These are phyloP conservation scores for Rhizopogon vulgaris DNA, from an alignment of 768 basidiomycete species.

Conservation along the genomic window DNA sequence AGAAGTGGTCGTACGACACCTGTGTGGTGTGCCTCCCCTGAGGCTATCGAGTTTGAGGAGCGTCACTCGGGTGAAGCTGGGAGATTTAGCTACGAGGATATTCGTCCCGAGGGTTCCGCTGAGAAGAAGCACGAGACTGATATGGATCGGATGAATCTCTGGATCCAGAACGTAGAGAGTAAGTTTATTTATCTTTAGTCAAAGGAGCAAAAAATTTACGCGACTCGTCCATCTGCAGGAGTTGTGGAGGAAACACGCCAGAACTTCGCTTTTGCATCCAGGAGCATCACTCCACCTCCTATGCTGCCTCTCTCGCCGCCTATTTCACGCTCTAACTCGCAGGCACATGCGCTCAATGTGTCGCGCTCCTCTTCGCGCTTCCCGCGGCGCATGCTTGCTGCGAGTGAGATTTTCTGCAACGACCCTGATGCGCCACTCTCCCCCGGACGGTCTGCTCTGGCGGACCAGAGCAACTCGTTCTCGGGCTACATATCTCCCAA, in stretches of 20 bases:
- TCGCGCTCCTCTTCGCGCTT: slow-evolving; percentile 38
- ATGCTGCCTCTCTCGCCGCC: slow-evolving; percentile 56
- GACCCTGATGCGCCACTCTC: slow-evolving; percentile 15
- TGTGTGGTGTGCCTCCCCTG: slow-evolving; percentile 23
- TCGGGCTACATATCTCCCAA: slow-evolving; percentile 13
- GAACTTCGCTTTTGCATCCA: slow-evolving; percentile 50
- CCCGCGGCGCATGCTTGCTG: slow-evolving; percentile 58
- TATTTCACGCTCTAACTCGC: slow-evolving; percentile 43
- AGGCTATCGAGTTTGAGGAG: slow-evolving; percentile 25
- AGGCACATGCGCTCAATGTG: slow-evolving; percentile 12
- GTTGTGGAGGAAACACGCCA: slow-evolving; percentile 78
- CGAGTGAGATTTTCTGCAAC: slow-evolving; percentile 60
- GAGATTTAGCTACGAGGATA: slow-evolving; percentile 29
- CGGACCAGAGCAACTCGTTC: slow-evolving; percentile 16
- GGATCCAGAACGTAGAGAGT: slow-evolving; percentile 85
- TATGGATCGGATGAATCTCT: slow-evolving; percentile 67
- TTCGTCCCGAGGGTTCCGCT: slow-evolving; percentile 14
- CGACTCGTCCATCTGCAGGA: slow-evolving; percentile 35
- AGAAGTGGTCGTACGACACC: slow-evolving; percentile 24
- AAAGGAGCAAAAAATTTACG: slow-evolving; percentile 5
- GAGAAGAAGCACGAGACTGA: slow-evolving; percentile 20
- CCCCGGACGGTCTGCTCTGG: slow-evolving; percentile 9
- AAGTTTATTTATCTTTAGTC: slow-evolving; percentile 24
- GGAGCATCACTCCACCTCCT: slow-evolving; percentile 42
- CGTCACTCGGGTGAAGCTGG: slow-evolving; percentile 26